phyloP scores from a whole-genome alignment of 139 green algal species.

The Gonium pectorale region DNA sequence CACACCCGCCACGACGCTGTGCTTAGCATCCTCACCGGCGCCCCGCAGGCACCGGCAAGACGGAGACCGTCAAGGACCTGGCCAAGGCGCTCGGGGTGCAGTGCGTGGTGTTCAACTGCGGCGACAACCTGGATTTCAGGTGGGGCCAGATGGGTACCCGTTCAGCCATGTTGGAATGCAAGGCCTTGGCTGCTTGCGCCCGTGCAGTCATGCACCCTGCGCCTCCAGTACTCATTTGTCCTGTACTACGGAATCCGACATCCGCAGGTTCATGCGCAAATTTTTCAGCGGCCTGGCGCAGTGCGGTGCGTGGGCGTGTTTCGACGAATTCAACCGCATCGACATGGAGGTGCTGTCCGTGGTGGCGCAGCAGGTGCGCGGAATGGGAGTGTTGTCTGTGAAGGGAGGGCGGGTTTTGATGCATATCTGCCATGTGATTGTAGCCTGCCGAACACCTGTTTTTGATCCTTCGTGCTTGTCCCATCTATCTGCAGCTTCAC shows the following conservation, averaged over 20 bases:
- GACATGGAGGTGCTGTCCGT: constrained; percentile 80
- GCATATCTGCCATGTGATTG: too few species aligned
- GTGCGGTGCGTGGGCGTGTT: constrained; percentile 86
- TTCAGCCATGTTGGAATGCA: background rate
- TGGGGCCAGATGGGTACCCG: background rate
- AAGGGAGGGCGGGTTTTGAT: too few species aligned
- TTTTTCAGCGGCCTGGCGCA: constrained; percentile 79
- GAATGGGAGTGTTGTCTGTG: background rate
- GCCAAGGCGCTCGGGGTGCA: constrained; percentile 65
- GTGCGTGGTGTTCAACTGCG: constrained; percentile 92
- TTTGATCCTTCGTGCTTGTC: too few species aligned
- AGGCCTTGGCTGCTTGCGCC: too few species aligned
- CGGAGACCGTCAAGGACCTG: constrained; percentile 87
- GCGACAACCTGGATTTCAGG: constrained; percentile 86
- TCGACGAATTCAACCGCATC: constrained; percentile 94
- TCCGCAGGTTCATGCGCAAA: constrained; percentile 75
- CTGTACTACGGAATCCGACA: too few species aligned
- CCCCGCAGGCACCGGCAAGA: constrained; percentile 82
- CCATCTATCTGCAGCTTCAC: constrained; percentile 78
- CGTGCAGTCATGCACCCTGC: background rate
- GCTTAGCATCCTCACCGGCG: too few species aligned
- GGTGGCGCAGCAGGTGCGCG: constrained; percentile 59
- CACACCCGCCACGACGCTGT: too few species aligned
- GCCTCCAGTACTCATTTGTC: too few species aligned
- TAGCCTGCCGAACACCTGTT: too few species aligned